Conservation (phyloP, 352 stramenopile species). For the Aphanomyces astaci region DNA sequence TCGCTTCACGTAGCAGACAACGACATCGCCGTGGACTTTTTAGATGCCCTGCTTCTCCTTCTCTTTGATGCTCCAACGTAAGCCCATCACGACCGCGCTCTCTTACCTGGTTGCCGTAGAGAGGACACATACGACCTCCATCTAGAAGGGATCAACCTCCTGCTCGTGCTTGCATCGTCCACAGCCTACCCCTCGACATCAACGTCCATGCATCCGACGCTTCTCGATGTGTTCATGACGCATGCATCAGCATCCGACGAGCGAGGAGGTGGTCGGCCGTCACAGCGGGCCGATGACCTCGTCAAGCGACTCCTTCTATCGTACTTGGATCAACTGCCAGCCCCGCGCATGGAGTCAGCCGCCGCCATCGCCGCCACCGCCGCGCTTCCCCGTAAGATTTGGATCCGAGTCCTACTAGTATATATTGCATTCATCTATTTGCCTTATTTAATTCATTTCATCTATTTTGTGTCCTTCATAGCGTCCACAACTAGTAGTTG, state of each 20-base stretch:
- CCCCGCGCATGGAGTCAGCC: slow-evolving; percentile 64
- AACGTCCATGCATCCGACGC: slow-evolving; percentile 46
- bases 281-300: slow-evolving; percentile 40
- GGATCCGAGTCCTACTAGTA: no score
- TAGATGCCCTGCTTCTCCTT: slow-evolving; percentile 51
- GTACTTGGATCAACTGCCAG: slow-evolving; percentile 41
- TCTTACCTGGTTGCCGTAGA: no score
- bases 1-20: slow-evolving; percentile 36
- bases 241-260: slow-evolving; percentile 26
- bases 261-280: slow-evolving; percentile 32
- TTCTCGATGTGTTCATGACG: slow-evolving; percentile 58
- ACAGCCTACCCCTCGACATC: slow-evolving; percentile 49
- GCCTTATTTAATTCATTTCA: slow-evolving; percentile 23
- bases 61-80: slow-evolving; percentile 60
- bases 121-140: slow-evolving; percentile 58
- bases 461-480: slow-evolving; percentile 18
- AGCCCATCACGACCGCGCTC: no score
- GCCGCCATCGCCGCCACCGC: slow-evolving; percentile 45
- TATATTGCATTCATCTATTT: no score
- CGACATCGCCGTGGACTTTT: slow-evolving; percentile 54
- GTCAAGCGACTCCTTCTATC: slow-evolving; percentile 57
- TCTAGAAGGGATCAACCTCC: slow-evolving; percentile 62
- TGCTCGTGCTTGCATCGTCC: slow-evolving; percentile 61
- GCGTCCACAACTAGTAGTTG: slow-evolving; percentile 38
- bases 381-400: slow-evolving; percentile 49